Evolutionary conservation across 495 filamentous ascomycete species (phyloP).

Genomic region (Lophiostoma macrostomum): DNA sequence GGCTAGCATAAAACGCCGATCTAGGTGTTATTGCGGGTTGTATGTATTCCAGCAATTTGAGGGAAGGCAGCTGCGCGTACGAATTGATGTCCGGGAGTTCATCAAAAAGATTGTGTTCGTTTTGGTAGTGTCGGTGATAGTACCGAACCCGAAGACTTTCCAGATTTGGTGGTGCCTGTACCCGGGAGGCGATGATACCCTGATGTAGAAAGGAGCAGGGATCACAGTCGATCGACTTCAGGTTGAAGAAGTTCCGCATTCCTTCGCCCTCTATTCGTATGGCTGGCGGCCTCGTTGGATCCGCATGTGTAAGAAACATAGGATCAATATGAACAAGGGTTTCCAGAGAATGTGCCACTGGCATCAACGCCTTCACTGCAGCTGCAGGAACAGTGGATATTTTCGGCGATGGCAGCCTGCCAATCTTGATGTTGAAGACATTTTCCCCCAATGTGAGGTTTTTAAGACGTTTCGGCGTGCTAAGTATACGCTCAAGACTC

Average conservation of each 20-base stretch:
- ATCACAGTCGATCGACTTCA: conserved; percentile 12
- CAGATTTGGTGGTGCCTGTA: conserved; percentile 10
- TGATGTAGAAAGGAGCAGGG: conserved; percentile 18
- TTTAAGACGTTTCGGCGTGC: conserved; percentile 9
- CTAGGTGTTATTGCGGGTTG: background rate
- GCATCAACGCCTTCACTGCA: conserved; percentile 9
- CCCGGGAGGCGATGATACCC: conserved; percentile 3
- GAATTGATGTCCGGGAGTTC: conserved; percentile 1
- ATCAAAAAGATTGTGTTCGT: conserved; percentile 10
- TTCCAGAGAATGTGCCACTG: conserved; percentile 19
- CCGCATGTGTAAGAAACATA: background rate
- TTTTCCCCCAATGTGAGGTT: conserved; percentile 27
- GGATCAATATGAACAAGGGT: conserved; percentile 17
- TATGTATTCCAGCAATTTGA: conserved; percentile 14
- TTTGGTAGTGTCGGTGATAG: background rate
- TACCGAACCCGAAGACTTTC: conserved; percentile 10
- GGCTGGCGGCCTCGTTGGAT: background rate
- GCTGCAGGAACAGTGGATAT: conserved; percentile 1
- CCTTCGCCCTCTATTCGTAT: background rate
- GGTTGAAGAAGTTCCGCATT: conserved; percentile 13
- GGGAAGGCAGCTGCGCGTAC: conserved; percentile 2
- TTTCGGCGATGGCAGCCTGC: background rate
- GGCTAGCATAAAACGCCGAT: background rate
- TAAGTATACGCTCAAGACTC: conserved; percentile 7
- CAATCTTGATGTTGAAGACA: background rate